Conservation (phyloP, 495 filamentous ascomycete genomes). For the Trichoderma reesei region DNA sequence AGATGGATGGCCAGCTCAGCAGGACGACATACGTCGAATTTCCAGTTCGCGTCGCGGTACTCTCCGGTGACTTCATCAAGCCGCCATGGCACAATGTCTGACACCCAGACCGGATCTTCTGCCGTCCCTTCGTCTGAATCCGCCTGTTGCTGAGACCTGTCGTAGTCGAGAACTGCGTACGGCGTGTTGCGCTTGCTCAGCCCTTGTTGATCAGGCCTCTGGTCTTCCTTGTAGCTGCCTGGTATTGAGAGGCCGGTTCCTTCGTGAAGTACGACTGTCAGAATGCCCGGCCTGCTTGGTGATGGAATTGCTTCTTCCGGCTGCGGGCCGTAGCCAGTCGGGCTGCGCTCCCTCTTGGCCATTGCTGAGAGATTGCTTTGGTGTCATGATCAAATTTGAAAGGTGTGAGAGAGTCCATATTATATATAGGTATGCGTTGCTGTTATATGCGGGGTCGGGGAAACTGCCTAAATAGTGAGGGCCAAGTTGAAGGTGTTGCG, state of each 20-base stretch:
- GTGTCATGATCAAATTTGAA: not conserved
- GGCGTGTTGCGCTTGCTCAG: not conserved
- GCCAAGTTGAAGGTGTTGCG: not conserved
- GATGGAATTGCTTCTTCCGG: not conserved
- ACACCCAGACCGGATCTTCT: not conserved
- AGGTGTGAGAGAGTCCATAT: not conserved
- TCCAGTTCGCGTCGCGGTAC: not conserved
- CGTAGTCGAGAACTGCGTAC: not conserved
- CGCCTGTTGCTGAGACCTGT: not conserved
- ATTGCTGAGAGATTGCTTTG: not conserved
- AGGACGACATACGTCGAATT: not conserved
- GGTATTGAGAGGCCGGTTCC: not conserved
- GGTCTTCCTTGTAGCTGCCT: not conserved
- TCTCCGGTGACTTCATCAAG: not conserved
- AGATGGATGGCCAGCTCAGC: not conserved
- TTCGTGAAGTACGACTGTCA: not conserved
- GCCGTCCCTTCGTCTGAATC: not conserved
- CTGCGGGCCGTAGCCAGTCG: not conserved
- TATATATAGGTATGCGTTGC: not conserved
- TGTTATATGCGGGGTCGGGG: not conserved
- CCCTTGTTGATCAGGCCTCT: not conserved
- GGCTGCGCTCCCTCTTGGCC: not conserved
- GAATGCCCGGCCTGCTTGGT: not conserved
- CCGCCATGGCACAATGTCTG: not conserved
- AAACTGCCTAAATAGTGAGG: not conserved